phyloP scores from a whole-genome alignment of 805 yeast genomes.

The Crinitomyces ghanaensis region DNA sequence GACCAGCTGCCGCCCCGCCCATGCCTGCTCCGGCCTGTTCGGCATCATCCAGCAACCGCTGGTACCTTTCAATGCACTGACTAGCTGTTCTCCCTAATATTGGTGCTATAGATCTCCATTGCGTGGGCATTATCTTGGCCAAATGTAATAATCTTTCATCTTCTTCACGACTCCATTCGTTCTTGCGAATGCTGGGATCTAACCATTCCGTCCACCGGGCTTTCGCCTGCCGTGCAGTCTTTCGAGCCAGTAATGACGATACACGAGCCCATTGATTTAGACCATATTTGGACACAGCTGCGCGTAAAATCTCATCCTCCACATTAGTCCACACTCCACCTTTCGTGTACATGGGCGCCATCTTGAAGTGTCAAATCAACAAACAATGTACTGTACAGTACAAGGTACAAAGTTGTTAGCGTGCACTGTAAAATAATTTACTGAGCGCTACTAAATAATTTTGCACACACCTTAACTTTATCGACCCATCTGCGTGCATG shows the following conservation, averaged over 20 bases:
- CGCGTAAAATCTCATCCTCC: constrained; percentile 76
- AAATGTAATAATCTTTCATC: constrained; percentile 60
- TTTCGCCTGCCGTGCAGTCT: constrained; percentile 84
- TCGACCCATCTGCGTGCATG: too few relatives aligned
- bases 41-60: constrained; percentile 48
- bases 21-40: constrained; percentile 23
- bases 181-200: constrained; percentile 55
- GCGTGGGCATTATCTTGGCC: constrained; percentile 71
- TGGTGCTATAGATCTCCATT: constrained; percentile 88
- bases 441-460: too few relatives aligned
- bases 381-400: too few relatives aligned
- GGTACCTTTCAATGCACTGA: constrained; percentile 78
- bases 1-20: constrained; percentile 41
- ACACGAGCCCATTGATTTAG: constrained; percentile 91
- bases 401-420: too few relatives aligned
- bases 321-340: constrained; percentile 86
- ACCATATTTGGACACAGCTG: constrained; percentile 90
- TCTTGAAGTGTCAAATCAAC: neutral
- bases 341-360: constrained; percentile 44
- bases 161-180: constrained; percentile 63
- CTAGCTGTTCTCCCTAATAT: constrained; percentile 75
- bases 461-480: too few relatives aligned
- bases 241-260: constrained; percentile 71
- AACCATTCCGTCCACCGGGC: constrained; percentile 88
- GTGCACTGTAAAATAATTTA: too few relatives aligned